Evolutionary conservation across 2,329 filamentous ascomycete genomes (phyloP), one percentile per base, ranked within the genome.

Genomic region (Cladosporium austrohemisphaericum): DNA sequence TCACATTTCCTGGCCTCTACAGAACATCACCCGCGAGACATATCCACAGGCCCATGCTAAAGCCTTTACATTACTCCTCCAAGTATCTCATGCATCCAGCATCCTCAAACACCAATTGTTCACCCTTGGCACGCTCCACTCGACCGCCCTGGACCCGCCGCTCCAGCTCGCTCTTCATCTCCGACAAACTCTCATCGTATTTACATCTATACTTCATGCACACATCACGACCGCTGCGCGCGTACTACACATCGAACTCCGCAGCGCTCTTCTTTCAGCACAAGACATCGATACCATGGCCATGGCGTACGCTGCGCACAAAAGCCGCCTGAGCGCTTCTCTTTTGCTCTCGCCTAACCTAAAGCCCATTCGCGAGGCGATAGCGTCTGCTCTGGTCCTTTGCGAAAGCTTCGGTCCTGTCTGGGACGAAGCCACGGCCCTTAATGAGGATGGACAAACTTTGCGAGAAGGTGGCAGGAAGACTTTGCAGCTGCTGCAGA

Each of bases 231-330:
- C 82, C 13, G 76, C 89, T 2, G 86, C 91, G 1, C 74, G 76
- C 0, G 79, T 82, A 0, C 75, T 81, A 18, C 79, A 76, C 2
- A 61, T 67, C 2, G 71, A 74, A 23, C 78, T 96, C 71, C 70
- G 71, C 5, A 64, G 67, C 2, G 71, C 76, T 0, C 75, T 96
- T 44, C 67, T 69, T 11, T 69, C 71, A 5, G 81, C 88, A 0
- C 74, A 77, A 20, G 88, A 92, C 57, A 81, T 96, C 8, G 89
- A 96, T 62, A 78, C 78, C 20, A 94, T 96, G 87, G 83, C 90
- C 20, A 68, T 69, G 1, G 76, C 83, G 1, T 90, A 95, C 63
- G 69, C 78, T 4, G 64, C 67, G 0, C 92, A 85, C 59, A 71
- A 86, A 36, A 75, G 74, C 36, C 76, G 76, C 2, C 70, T 93